These are phyloP conservation scores for Iris pallida DNA, from an alignment of 116 monocot genomes.

Conservation along the genomic window DNA sequence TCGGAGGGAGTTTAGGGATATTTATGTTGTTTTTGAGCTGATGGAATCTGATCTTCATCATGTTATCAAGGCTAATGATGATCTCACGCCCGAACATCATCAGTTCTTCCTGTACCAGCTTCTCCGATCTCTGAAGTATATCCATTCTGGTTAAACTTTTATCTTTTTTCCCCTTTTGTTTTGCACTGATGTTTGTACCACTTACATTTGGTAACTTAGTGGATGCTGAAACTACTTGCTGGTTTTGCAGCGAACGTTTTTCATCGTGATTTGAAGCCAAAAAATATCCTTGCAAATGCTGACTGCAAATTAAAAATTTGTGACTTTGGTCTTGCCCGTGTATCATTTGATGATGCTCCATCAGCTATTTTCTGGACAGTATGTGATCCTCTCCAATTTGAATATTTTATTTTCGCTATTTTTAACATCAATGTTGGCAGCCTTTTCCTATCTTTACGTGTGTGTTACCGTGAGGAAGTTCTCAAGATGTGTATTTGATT, in stretches of 20 bases:
- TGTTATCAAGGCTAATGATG: constrained; percentile 49
- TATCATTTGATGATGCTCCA: constrained; percentile 49
- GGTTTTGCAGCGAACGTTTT: constrained; percentile 39
- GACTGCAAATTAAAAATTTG: constrained; percentile 51
- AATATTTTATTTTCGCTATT: not conserved
- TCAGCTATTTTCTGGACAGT: constrained; percentile 49
- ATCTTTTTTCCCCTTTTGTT: constrained; percentile 3
- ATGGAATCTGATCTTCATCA: constrained; percentile 55
- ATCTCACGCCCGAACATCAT: constrained; percentile 47
- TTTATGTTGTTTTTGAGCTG: constrained; percentile 46
- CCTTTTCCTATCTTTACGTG: not conserved
- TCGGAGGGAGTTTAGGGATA: constrained; percentile 40
- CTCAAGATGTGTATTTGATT: not conserved
- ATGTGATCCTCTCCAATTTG: constrained; percentile 5
- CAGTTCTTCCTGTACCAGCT: constrained; percentile 55
- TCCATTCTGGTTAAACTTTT: constrained; percentile 22
- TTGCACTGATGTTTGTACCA: not conserved
- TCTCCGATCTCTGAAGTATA: constrained; percentile 39
- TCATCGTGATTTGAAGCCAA: constrained; percentile 50
- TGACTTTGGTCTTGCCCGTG: constrained; percentile 51
- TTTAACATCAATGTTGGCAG: too few species aligned
- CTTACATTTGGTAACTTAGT: not conserved
- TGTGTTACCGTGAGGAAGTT: too few species aligned
- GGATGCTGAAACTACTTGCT: not conserved
- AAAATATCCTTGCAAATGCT: constrained; percentile 50